These are phyloP conservation scores for Rosa hybrid DNA, from an alignment of 331 rosid genomes.

Conservation along the genomic window DNA sequence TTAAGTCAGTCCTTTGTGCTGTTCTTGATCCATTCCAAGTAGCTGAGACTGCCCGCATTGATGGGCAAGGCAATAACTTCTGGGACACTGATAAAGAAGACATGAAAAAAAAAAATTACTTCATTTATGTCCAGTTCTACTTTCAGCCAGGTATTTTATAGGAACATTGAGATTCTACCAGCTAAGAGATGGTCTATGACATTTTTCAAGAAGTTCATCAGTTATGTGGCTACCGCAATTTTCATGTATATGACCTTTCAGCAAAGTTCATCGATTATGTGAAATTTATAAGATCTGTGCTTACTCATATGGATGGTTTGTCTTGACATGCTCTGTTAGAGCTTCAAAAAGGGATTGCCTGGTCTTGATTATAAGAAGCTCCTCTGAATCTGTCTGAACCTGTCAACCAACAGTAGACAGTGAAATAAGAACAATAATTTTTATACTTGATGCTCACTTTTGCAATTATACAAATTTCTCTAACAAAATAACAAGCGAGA, in stretches of 20 bases:
- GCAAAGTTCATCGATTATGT: background rate
- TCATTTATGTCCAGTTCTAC: background rate
- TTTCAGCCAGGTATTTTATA: background rate
- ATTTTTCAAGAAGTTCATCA: background rate
- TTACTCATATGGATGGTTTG: conserved; percentile 94
- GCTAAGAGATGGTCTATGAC: background rate
- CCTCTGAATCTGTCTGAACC: conserved; percentile 93
- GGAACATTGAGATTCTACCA: background rate
- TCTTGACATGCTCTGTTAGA: conserved; percentile 79
- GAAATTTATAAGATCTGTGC: conserved; percentile 27
- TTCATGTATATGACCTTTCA: background rate
- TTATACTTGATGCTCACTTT: background rate
- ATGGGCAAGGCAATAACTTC: conserved; percentile 93
- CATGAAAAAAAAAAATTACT: conserved; percentile 1
- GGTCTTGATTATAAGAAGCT: conserved; percentile 90
- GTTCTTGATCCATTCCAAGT: conserved; percentile 87
- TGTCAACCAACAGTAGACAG: conserved; percentile 22
- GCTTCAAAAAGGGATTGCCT: conserved; percentile 93
- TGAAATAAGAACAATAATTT: background rate
- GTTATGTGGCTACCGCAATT: background rate
- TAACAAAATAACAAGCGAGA: background rate
- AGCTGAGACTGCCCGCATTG: conserved; percentile 73
- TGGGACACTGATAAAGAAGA: conserved; percentile 63
- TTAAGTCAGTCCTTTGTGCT: conserved; percentile 76
- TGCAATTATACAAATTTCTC: background rate